phyloP scores from a whole-genome alignment of 345 rosid genomes.

The Geranium brycei region DNA sequence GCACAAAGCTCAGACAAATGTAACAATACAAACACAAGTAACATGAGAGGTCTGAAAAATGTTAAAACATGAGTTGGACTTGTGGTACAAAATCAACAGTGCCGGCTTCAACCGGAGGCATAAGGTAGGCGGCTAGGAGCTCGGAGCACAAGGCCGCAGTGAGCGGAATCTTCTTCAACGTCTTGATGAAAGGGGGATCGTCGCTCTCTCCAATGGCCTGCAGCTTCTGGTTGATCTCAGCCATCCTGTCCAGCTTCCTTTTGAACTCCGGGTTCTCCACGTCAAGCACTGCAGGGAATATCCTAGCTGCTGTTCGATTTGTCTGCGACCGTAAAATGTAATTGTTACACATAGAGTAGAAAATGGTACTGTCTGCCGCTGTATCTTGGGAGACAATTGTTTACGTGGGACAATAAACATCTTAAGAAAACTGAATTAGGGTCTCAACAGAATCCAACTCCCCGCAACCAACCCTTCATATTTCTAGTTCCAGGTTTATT shows the following conservation, averaged over 20 bases:
- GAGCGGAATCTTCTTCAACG: constrained; percentile 70
- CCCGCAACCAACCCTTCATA: too few relatives aligned
- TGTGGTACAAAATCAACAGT: constrained; percentile 84
- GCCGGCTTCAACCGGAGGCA: constrained; percentile 95
- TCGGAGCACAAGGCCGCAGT: constrained; percentile 65
- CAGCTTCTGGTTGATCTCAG: constrained; percentile 58
- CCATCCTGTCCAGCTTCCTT: constrained; percentile 88
- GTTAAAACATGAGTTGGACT: constrained; percentile 55
- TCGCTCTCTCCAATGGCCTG: constrained; percentile 46
- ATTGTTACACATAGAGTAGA: too few relatives aligned
- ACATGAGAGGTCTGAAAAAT: too few relatives aligned
- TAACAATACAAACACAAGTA: too few relatives aligned
- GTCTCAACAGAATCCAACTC: too few relatives aligned
- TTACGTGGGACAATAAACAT: too few relatives aligned
- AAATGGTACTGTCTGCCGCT: background rate
- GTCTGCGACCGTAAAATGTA: constrained; percentile 34
- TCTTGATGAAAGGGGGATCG: constrained; percentile 61
- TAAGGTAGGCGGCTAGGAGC: constrained; percentile 74
- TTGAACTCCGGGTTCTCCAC: constrained; percentile 98
- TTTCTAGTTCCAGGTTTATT: too few relatives aligned
- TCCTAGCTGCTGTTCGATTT: constrained; percentile 87
- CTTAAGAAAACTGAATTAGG: too few relatives aligned
- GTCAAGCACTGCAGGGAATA: constrained; percentile 87
- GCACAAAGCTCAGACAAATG: too few relatives aligned
- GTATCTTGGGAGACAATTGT: too few relatives aligned